Evolutionary conservation across 2,329 filamentous ascomycete species (phyloP).

Genomic region (Colletotrichum ledebouriae): DNA sequence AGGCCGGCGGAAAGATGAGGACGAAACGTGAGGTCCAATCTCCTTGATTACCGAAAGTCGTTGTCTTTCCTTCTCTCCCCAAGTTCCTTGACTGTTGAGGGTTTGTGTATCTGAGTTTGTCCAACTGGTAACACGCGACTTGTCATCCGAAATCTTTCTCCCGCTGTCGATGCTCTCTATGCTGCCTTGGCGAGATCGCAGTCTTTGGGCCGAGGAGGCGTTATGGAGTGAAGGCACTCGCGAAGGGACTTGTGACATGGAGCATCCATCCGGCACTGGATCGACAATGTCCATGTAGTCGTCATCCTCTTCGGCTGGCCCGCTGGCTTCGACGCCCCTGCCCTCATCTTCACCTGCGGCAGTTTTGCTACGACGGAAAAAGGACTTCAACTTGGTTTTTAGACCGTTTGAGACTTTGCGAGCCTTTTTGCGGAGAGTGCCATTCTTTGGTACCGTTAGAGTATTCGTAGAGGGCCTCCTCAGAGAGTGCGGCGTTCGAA

Average conservation of each 20-base stretch:
- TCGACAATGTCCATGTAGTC: constrained; percentile 52
- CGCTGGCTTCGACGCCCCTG: constrained; percentile 45
- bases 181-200: constrained; percentile 68
- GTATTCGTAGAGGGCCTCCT: constrained; percentile 47
- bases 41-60: constrained; percentile 76
- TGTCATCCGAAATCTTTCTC: constrained; percentile 60
- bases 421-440: constrained; percentile 63
- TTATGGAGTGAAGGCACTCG: constrained; percentile 65
- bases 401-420: constrained; percentile 74
- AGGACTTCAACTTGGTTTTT: constrained; percentile 70
- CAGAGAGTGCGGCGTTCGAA: constrained; percentile 64
- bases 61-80: constrained; percentile 62
- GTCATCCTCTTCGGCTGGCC: constrained; percentile 43
- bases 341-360: background rate
- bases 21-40: constrained; percentile 59
- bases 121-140: constrained; percentile 81
- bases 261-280: constrained; percentile 56
- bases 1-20: constrained; percentile 52
- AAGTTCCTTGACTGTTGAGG: constrained; percentile 58
- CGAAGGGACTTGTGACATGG: constrained; percentile 63
- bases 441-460: constrained; percentile 14
- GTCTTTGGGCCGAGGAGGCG: constrained; percentile 59
- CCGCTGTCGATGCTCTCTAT: constrained; percentile 63
- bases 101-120: constrained; percentile 72
- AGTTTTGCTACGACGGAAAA: constrained; percentile 61